A percentile compares a stretch with the other conserved stretches of the same genome.
Evolutionary conservation across 2,329 filamentous ascomycete genomes (phyloP).

Genomic region (Verruconis gallopava): DNA sequence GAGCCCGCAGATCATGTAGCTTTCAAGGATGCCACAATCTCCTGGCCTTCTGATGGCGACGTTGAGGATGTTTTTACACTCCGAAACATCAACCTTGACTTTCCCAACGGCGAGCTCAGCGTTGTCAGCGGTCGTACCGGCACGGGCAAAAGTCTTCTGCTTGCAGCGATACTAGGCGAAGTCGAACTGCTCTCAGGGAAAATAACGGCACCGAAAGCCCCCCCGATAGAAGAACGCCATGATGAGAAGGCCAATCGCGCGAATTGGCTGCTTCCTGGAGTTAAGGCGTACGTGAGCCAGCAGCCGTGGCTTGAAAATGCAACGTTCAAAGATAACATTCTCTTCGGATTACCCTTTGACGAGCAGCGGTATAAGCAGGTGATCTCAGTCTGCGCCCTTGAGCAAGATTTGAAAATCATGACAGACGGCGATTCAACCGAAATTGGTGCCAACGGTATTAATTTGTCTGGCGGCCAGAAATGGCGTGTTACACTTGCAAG

Average conservation of each 20-base stretch:
- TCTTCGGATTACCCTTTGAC: conserved; percentile 61
- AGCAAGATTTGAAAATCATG: conserved; percentile 64
- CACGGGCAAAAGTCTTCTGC: conserved; percentile 62
- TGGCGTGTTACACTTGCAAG: conserved; percentile 15
- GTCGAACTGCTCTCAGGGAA: conserved; percentile 17
- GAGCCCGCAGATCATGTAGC: conserved; percentile 43
- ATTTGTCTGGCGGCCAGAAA: conserved; percentile 64
- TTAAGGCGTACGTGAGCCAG: conserved; percentile 12
- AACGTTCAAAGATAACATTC: conserved; percentile 63
- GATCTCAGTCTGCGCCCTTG: conserved; percentile 57
- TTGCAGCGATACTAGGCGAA: conserved; percentile 64
- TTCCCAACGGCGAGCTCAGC: conserved; percentile 56
- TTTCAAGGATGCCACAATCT: conserved; percentile 55
- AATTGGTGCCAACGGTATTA: conserved; percentile 74
- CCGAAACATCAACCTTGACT: conserved; percentile 49
- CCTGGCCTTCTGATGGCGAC: conserved; percentile 57
- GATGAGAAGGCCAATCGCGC: conserved; percentile 44
- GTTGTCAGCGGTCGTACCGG: conserved; percentile 68
- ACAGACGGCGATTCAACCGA: conserved; percentile 66
- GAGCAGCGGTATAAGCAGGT: conserved; percentile 58
- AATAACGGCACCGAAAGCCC: conserved; percentile 2
- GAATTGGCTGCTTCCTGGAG: conserved; percentile 10
- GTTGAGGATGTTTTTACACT: conserved; percentile 52
- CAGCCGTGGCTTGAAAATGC: conserved; percentile 65
- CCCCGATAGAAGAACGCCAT: conserved; percentile 21